These are phyloP conservation scores for Leccinum imitatum DNA, from an alignment of 768 basidiomycete genomes.

Conservation along the genomic window DNA sequence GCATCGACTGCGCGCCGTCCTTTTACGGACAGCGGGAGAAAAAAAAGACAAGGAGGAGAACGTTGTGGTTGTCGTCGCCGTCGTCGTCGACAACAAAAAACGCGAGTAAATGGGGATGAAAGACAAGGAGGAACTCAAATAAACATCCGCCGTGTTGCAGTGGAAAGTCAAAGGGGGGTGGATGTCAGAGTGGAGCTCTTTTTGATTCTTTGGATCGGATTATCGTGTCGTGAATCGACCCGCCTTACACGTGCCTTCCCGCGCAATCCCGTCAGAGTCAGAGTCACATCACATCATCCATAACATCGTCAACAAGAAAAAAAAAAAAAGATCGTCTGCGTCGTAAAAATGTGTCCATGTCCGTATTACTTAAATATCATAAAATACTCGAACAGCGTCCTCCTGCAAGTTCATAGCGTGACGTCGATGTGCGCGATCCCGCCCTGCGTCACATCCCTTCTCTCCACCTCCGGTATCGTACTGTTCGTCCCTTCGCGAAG, in stretches of 20 bases:
- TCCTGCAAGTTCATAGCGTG: slow-evolving; percentile 11
- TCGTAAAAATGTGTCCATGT: neutral
- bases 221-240: slow-evolving; percentile 20
- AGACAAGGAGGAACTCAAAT: neutral
- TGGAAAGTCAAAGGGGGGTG: neutral
- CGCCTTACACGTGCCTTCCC: slow-evolving; percentile 15
- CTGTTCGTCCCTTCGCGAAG: slow-evolving; percentile 19
- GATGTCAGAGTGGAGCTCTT: slow-evolving; percentile 1
- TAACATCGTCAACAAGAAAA: neutral
- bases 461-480: slow-evolving; percentile 26
- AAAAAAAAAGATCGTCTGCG: neutral
- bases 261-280: slow-evolving; percentile 5
- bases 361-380: slow-evolving; percentile 17
- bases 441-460: slow-evolving; percentile 16
- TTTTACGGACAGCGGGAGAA: slow-evolving; percentile 1
- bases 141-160: neutral
- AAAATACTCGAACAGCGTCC: slow-evolving; percentile 7
- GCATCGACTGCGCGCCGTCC: slow-evolving; percentile 17
- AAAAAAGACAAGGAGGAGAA: neutral
- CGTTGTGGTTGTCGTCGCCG: neutral
- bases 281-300: neutral
- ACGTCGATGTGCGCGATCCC: slow-evolving; percentile 31
- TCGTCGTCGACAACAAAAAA: neutral
- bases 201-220: slow-evolving; percentile 25
- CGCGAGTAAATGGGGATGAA: neutral